Base-by-base conservation (phyloP, 441 rosid genomes). In the Syzygium syzygioides region DNA sequence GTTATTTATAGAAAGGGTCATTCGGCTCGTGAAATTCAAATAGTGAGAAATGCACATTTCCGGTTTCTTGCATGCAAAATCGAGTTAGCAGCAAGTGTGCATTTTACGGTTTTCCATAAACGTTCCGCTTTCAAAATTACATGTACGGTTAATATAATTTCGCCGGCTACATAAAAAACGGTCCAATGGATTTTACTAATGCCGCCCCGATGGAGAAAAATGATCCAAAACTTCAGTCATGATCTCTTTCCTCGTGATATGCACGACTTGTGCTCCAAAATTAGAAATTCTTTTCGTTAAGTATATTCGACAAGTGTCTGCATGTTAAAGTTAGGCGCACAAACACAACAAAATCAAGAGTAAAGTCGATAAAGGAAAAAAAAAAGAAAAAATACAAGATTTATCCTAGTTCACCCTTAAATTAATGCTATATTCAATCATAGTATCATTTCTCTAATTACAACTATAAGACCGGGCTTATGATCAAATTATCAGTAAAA, bases 21-120 rank as follows among this genome's bases (percentile, higher is more conserved):
- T n/a, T 28, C 4, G 13, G 17, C 32, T 5, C 6, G 4, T 15
- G 8, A 4, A 59, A 59, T 26, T 59, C 64, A 4, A 25, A 57
- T 57, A 25, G 62, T 9, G 12, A 59, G n/a, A 13, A 26, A 15
- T 5, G 30, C 17, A 4, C 17, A 11, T 60, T 28, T 28, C 28
- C 3, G 37, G 3, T 71, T 12, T 4, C 25, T 1, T 13, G 15
- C 50, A 9, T 2, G 3, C 1, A 76, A 11, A 71, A 71, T 71
- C 3, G 4, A 62, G 34, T 62, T 6, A 6, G 68, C 18, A 1
- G 9, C 59, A 4, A 3, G 1, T 0, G 12, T 64, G 15, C 1
- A 64, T 30, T 30, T 28, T 30, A 0, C 12, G 8, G 1, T 64
- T 30, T 64, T 17, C 3, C 1, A 26, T 2, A 3, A 62, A 17